Evolutionary conservation across 495 filamentous ascomycete genomes (phyloP).

Genomic region (Geopyxis carbonaria): DNA sequence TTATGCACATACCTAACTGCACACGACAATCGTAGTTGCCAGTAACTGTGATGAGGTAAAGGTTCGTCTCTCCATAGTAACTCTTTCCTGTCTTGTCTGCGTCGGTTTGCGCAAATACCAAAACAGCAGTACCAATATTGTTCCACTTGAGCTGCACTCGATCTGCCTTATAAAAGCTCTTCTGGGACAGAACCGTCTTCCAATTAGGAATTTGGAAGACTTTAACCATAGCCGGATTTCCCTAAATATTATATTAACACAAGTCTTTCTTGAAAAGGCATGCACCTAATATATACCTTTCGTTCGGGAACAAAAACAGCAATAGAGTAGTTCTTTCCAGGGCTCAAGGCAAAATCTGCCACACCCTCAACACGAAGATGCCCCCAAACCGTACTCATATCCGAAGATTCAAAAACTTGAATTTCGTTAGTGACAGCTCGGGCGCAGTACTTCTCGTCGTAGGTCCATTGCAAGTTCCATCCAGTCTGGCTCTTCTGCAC

Average conservation of each 20-base stretch:
- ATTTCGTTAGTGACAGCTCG: constrained; percentile 91
- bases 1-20: constrained; percentile 42
- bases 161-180: constrained; percentile 98
- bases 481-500: constrained; percentile 90
- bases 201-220: constrained; percentile 86
- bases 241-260: constrained; percentile 36
- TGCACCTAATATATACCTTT: constrained; percentile 68
- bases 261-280: constrained; percentile 3
- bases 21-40: constrained; percentile 85
- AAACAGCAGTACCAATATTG: constrained; percentile 65
- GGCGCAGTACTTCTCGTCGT: constrained; percentile 81
- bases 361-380: constrained; percentile 88
- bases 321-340: constrained; percentile 72
- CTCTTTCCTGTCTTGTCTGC: constrained; percentile 96
- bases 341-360: constrained; percentile 71
- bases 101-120: constrained; percentile 94
- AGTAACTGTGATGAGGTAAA: constrained; percentile 85
- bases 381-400: constrained; percentile 78
- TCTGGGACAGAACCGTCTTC: constrained; percentile 64
- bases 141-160: constrained; percentile 99
- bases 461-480: constrained; percentile 95
- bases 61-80: constrained; percentile 96
- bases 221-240: constrained; percentile 81
- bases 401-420: constrained; percentile 80
- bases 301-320: constrained; percentile 89